phyloP scores from a whole-genome alignment of 176 grass and related monocot species.

The Oryza glaberrima region DNA sequence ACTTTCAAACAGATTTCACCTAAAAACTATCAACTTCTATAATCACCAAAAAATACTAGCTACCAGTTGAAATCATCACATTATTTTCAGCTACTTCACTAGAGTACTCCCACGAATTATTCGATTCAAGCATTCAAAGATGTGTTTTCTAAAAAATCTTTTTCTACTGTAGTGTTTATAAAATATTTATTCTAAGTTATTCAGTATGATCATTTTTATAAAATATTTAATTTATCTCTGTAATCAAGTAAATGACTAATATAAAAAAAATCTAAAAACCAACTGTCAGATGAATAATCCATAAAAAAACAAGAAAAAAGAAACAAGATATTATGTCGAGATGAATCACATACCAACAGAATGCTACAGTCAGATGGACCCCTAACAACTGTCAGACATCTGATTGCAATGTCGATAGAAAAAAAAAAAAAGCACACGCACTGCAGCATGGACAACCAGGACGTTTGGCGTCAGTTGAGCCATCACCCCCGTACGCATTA shows the following conservation, averaged over 20 bases:
- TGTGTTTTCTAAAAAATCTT: too few species aligned
- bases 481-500: slow-evolving; percentile 11
- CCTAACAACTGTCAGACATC: slow-evolving; percentile 33
- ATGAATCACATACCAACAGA: not conserved
- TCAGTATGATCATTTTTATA: too few species aligned
- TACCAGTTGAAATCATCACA: not conserved
- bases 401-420: slow-evolving; percentile 26
- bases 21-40: not conserved
- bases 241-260: too few species aligned
- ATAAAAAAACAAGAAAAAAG: not conserved
- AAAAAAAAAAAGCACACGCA: not conserved
- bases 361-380: slow-evolving; percentile 15
- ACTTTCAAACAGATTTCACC: not conserved
- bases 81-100: too few species aligned
- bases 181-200: too few species aligned
- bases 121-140: too few species aligned
- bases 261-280: too few species aligned
- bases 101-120: too few species aligned
- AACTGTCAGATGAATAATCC: too few species aligned
- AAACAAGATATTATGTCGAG: not conserved
- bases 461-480: slow-evolving; percentile 26
- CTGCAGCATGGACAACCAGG: slow-evolving; percentile 27
- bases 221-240: too few species aligned
- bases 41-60: not conserved
- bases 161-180: too few species aligned